Percentiles rank a stretch among this genome's conserved stretches.
phyloP scores from a whole-genome alignment of 371 early-diverging fungal species.

The Apophysomyces sp. region DNA sequence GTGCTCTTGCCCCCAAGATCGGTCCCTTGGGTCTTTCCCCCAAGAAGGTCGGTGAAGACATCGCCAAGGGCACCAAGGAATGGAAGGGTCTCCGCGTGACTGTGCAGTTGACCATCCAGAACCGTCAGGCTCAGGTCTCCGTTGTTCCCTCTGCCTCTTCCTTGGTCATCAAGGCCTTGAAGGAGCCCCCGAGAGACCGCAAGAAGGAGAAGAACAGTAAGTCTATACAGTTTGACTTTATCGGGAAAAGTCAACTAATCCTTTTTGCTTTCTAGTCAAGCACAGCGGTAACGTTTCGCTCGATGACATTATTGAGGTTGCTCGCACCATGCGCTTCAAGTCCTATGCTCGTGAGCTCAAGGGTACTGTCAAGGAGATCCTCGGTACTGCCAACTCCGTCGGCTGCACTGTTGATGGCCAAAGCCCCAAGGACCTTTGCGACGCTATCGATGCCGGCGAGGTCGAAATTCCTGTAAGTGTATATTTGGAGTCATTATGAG shows the following conservation, averaged over 20 bases:
- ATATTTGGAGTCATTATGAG: neutral
- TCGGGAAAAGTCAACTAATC: neutral
- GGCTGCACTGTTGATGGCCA: constrained; percentile 82
- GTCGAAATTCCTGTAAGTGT: constrained; percentile 68
- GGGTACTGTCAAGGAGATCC: constrained; percentile 98
- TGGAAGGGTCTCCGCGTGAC: constrained; percentile 99
- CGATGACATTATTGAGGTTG: constrained; percentile 95
- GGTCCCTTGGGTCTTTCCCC: constrained; percentile 99
- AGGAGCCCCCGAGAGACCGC: constrained; percentile 99
- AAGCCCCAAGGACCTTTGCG: constrained; percentile 47
- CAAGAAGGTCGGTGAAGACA: constrained; percentile 99
- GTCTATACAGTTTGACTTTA: constrained; percentile 6
- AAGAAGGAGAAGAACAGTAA: constrained; percentile 99
- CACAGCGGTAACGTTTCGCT: constrained; percentile 93
- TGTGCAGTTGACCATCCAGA: constrained; percentile 98
- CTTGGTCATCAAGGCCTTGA: constrained; percentile 98
- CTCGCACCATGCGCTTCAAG: constrained; percentile 95
- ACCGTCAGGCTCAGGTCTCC: constrained; percentile 99
- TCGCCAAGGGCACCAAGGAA: constrained; percentile 99
- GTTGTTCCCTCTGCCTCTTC: constrained; percentile 98
- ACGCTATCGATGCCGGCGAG: constrained; percentile 68
- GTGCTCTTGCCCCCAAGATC: constrained; percentile 96
- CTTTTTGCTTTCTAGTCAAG: constrained; percentile 57
- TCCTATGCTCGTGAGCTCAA: constrained; percentile 84
- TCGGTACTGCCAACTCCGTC: constrained; percentile 95